A percentile compares a stretch with the other conserved stretches of the same genome.
phyloP scores from a whole-genome alignment of 1,284 basidiomycete genomes.

The Moniliella sp. region DNA sequence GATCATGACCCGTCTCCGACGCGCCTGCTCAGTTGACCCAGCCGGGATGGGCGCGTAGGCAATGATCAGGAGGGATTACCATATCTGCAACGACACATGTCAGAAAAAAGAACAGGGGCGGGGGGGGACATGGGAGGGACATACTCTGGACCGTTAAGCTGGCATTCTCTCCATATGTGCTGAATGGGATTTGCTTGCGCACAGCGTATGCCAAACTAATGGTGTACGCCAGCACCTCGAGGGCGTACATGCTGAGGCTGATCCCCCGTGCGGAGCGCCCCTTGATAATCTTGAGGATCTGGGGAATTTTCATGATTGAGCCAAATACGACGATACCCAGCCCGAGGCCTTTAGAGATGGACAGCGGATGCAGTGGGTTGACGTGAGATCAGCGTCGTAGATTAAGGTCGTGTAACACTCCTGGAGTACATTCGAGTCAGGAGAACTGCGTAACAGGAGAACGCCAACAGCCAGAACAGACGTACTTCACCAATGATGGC shows the following conservation, averaged over 20 bases:
- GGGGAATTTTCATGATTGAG: slow-evolving; percentile 83
- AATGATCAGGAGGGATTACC: slow-evolving; percentile 26
- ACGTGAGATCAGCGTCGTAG: slow-evolving; percentile 55
- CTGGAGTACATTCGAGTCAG: too few relatives aligned
- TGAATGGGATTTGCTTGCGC: slow-evolving; percentile 65
- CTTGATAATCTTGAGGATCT: slow-evolving; percentile 43
- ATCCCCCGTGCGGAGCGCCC: slow-evolving; percentile 61
- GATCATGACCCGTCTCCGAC: slow-evolving; percentile 27
- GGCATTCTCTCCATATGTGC: slow-evolving; percentile 53
- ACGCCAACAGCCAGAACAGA: too few relatives aligned
- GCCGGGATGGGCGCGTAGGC: slow-evolving; percentile 13
- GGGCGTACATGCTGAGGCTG: slow-evolving; percentile 38
- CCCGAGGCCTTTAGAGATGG: slow-evolving; percentile 73
- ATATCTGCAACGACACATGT: slow-evolving; percentile 17
- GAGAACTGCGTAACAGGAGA: too few relatives aligned
- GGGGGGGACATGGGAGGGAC: slow-evolving; percentile 4
- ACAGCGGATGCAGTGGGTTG: slow-evolving; percentile 53
- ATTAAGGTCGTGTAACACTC: slow-evolving; percentile 74
- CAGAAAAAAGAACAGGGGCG: neutral
- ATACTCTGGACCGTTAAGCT: slow-evolving; percentile 29
- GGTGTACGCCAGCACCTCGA: slow-evolving; percentile 60
- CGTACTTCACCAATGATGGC: too few relatives aligned
- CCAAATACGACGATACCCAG: slow-evolving; percentile 79
- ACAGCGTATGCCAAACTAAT: slow-evolving; percentile 62
- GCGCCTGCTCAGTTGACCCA: slow-evolving; percentile 10